phyloP scores from a whole-genome alignment of 2,329 filamentous ascomycete species.

The Trichophyton verrucosum region DNA sequence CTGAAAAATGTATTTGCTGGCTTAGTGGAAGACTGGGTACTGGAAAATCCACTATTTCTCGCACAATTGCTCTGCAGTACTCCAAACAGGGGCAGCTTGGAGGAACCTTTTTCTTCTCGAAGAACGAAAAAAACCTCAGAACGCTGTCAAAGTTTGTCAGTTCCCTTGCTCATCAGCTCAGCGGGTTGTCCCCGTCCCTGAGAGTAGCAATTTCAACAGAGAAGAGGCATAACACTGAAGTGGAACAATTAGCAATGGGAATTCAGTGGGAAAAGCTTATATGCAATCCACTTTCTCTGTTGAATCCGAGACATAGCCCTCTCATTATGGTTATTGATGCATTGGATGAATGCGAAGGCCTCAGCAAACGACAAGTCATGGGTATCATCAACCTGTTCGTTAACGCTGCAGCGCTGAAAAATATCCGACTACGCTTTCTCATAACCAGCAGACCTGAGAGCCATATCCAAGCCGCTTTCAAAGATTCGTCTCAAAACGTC shows the following conservation, averaged over 20 bases:
- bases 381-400: slow-evolving; percentile 17
- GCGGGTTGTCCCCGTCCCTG: slow-evolving; percentile 3
- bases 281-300: not conserved
- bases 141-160: slow-evolving; percentile 16
- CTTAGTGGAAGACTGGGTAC: slow-evolving; percentile 20
- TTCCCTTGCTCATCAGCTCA: slow-evolving; percentile 13
- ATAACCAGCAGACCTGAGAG: slow-evolving; percentile 22
- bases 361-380: slow-evolving; percentile 13
- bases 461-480: slow-evolving; percentile 17
- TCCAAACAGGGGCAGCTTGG: not conserved
- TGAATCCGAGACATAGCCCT: not conserved
- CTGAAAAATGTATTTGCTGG: slow-evolving; percentile 17
- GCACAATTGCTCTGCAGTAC: not conserved
- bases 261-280: slow-evolving; percentile 1
- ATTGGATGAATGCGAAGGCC: slow-evolving; percentile 19
- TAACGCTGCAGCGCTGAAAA: not conserved
- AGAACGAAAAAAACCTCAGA: slow-evolving; percentile 13
- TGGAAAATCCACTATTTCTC: slow-evolving; percentile 20
- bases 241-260: not conserved
- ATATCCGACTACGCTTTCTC: slow-evolving; percentile 15
- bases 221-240: not conserved
- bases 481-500: slow-evolving; percentile 8
- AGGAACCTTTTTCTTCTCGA: slow-evolving; percentile 18
- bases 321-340: slow-evolving; percentile 18
- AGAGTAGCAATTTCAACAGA: not conserved